Percentiles rank a stretch among this genome's conserved stretches.
These are phyloP conservation scores for Pigoraptor vietnamica DNA, from an alignment of 78 protist species.

Conservation along the genomic window DNA sequence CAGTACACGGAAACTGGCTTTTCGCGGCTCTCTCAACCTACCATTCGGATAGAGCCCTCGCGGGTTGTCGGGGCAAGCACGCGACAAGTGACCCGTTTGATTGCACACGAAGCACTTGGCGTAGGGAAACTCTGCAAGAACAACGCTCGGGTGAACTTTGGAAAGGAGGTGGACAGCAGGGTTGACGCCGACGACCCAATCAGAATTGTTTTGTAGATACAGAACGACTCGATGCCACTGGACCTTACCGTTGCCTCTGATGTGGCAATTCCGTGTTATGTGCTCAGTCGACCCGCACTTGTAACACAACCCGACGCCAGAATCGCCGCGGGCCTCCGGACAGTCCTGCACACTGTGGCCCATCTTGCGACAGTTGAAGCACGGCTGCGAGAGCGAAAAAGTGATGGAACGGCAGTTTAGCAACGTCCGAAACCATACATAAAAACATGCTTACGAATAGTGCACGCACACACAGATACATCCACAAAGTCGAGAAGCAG, in stretches of 20 bases:
- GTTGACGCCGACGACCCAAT: too few species aligned
- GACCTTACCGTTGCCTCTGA: background rate
- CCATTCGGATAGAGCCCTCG: constrained; percentile 28
- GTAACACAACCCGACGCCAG: background rate
- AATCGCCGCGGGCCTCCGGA: background rate
- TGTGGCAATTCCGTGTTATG: background rate
- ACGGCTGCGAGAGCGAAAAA: background rate
- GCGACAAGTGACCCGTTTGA: constrained; percentile 15
- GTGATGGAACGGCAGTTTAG: too few species aligned
- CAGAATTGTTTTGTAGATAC: too few species aligned
- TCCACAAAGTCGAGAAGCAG: too few species aligned
- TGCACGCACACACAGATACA: too few species aligned
- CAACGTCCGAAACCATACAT: too few species aligned
- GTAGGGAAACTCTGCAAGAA: constrained; percentile 6
- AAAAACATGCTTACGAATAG: too few species aligned
- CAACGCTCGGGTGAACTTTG: too few species aligned
- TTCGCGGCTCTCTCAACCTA: too few species aligned
- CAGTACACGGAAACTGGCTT: too few species aligned
- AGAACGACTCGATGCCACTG: too few species aligned
- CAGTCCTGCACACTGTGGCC: background rate
- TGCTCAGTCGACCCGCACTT: constrained; percentile 10
- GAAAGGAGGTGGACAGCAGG: background rate
- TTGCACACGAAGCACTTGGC: constrained; percentile 25
- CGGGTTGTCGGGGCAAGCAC: constrained; percentile 17
- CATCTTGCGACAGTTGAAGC: constrained; percentile 10